Evolutionary conservation across 768 basidiomycete genomes (phyloP), one percentile per base, ranked within the genome.

Genomic region (Mycena galericulata): DNA sequence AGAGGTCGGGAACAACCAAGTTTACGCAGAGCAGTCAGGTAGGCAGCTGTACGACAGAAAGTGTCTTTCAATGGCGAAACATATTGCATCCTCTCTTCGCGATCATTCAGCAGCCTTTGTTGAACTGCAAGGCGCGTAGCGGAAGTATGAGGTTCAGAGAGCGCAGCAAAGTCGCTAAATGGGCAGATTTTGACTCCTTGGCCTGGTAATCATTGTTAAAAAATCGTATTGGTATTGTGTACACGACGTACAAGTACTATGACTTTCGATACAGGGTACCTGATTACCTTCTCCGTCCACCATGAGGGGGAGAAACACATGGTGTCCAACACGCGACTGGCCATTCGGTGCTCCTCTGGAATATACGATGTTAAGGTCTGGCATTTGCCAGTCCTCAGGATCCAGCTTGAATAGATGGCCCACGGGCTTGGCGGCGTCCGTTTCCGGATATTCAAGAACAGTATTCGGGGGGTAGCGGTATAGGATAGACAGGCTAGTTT

Each of bases 141-240:
- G 2, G 11, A 12, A 3, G 18, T 38, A 22, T 58, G 65, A 2
- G 65, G 65, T 18, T 41, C 11, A 2, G 47, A 24, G 1, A 58
- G 22, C 4, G 14, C 15, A 1, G 29, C 27, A 4, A 30, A 5
- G n/a, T 66, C 49, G 20, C 9, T 29, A 10, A 43, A 12, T 15
- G 64, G 55, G 18, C 64, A 65, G 11, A 51, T 38, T 50, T 65
- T 65, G 3, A 17, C 12, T 11, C 64, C 55, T 17, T 50, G 56
- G 20, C 64, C 64, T 65, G 30, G 1, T 12, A 14, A 26, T 9
- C 11, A 5, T 22, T 32, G 3, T n/a, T n/a, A 41, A 41, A 22
- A 6, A 10, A 57, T 26, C 9, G 10, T 29, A 43, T 57, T 9
- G 10, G 8, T 34, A 53, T 53, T 29, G 26, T 15, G 27, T 27